A percentile compares a stretch with the other conserved stretches of the same genome.
These are phyloP conservation scores for Lachancea cidri DNA, from an alignment of 805 yeast species.

Conservation along the genomic window DNA sequence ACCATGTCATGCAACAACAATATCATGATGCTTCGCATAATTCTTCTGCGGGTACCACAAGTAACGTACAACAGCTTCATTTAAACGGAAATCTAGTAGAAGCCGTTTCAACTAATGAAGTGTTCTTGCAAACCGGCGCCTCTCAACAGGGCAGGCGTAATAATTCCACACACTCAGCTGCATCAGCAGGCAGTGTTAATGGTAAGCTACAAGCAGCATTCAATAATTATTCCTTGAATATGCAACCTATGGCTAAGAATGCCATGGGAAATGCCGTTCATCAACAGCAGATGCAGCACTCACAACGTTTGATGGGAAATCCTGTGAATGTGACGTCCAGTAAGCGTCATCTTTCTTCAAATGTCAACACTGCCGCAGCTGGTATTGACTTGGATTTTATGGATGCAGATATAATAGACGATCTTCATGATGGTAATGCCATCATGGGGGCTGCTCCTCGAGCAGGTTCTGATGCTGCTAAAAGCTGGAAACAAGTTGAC, in stretches of 20 bases:
- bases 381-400: slow-evolving; percentile 21
- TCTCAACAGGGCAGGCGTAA: slow-evolving; percentile 10
- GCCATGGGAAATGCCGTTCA: slow-evolving; percentile 6
- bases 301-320: slow-evolving; percentile 3
- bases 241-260: slow-evolving; percentile 6
- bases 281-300: slow-evolving; percentile 9
- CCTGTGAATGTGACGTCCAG: neutral
- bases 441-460: slow-evolving; percentile 8
- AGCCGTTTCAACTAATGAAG: slow-evolving; percentile 90
- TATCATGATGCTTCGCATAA: slow-evolving; percentile 6
- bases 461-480: slow-evolving; percentile 1
- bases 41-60: slow-evolving; percentile 5
- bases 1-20: slow-evolving; percentile 12
- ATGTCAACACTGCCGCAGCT: slow-evolving; percentile 10
- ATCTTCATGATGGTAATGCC: slow-evolving; percentile 7
- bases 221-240: slow-evolving; percentile 17
- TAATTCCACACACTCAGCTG: neutral
- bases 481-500: slow-evolving; percentile 8
- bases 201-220: slow-evolving; percentile 15
- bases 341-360: slow-evolving; percentile 4
- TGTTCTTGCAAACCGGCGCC: slow-evolving; percentile 50
- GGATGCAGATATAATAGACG: slow-evolving; percentile 20
- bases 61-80: slow-evolving; percentile 17
- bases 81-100: slow-evolving; percentile 59
- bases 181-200: slow-evolving; percentile 14